Evolutionary conservation across 371 early-diverging fungal genomes (phyloP).

Genomic region (Nematocida sp.): DNA sequence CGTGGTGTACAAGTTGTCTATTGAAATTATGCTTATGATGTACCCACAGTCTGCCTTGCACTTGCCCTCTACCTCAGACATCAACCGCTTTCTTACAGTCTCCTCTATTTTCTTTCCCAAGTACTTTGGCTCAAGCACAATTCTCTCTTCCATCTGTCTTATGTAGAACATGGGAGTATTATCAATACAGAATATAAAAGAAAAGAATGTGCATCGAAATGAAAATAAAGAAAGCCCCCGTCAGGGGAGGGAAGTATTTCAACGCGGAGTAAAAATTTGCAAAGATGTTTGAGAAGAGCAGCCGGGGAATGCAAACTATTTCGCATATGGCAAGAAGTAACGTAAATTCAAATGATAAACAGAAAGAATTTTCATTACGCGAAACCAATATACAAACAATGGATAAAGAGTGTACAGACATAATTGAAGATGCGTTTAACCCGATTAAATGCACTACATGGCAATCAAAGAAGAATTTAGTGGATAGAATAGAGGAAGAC

Average conservation of each 20-base stretch:
- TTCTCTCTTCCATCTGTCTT: conserved; percentile 62
- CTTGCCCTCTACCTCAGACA: conserved; percentile 68
- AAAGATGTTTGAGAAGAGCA: conserved; percentile 53
- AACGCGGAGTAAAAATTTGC: conserved; percentile 51
- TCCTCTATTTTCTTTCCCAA: conserved; percentile 66
- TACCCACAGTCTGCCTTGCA: conserved; percentile 66
- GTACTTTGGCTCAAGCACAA: conserved; percentile 65
- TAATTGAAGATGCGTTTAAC: conserved; percentile 54
- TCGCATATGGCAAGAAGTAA: background rate
- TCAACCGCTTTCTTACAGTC: conserved; percentile 60
- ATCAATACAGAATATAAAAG: conserved; percentile 33
- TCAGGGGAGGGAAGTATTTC: conserved; percentile 24
- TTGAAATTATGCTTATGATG: conserved; percentile 64
- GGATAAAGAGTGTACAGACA: conserved; percentile 42
- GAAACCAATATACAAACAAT: background rate
- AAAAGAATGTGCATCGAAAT: conserved; percentile 22
- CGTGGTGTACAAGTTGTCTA: conserved; percentile 65
- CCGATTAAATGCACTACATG: conserved; percentile 56
- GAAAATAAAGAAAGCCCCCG: background rate
- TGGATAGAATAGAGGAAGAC: conserved; percentile 58
- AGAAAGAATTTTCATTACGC: conserved; percentile 1
- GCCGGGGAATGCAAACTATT: background rate
- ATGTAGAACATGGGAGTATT: conserved; percentile 67
- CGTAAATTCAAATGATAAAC: background rate
- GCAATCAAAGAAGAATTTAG: conserved; percentile 49